phyloP scores from a whole-genome alignment of 2,329 filamentous ascomycete genomes.

The Aspergillus alliaceus region DNA sequence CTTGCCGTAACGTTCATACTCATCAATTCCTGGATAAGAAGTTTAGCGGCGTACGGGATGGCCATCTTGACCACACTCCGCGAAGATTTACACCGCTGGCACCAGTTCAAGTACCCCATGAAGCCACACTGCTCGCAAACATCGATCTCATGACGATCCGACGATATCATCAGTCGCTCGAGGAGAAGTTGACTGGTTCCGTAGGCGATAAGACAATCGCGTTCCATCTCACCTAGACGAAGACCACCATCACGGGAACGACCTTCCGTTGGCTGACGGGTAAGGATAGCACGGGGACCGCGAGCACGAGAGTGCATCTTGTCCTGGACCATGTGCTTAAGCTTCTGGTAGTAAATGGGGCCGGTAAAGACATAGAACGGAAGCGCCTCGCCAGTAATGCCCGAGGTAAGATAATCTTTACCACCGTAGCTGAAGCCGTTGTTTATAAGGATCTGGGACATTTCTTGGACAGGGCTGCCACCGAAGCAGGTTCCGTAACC shows the following conservation, averaged over 20 bases:
- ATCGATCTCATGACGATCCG: constrained; percentile 86
- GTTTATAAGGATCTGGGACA: constrained; percentile 79
- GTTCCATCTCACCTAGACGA: constrained; percentile 96
- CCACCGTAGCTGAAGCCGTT: constrained; percentile 95
- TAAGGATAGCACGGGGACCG: constrained; percentile 87
- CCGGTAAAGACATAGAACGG: constrained; percentile 98
- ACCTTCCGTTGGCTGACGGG: constrained; percentile 93
- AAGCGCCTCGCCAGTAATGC: constrained; percentile 89
- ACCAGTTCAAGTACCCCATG: constrained; percentile 95
- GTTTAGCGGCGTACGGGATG: constrained; percentile 95
- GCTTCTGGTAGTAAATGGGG: constrained; percentile 98
- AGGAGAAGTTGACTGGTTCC: constrained; percentile 89
- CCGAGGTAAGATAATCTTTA: constrained; percentile 94
- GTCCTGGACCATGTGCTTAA: constrained; percentile 99
- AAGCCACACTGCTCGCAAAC: constrained; percentile 92
- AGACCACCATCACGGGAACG: constrained; percentile 89
- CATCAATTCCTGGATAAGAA: constrained; percentile 91
- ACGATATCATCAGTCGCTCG: constrained; percentile 91
- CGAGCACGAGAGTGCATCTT: constrained; percentile 97
- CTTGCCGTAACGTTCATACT: constrained; percentile 98
- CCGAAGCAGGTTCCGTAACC: constrained; percentile 90
- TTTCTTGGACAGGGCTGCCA: constrained; percentile 81
- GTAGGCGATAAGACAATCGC: constrained; percentile 96
- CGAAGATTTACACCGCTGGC: constrained; percentile 85
- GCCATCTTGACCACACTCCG: constrained; percentile 86